Conservation (phyloP, 176 grass and related monocot genomes). For the Avena sativa region DNA sequence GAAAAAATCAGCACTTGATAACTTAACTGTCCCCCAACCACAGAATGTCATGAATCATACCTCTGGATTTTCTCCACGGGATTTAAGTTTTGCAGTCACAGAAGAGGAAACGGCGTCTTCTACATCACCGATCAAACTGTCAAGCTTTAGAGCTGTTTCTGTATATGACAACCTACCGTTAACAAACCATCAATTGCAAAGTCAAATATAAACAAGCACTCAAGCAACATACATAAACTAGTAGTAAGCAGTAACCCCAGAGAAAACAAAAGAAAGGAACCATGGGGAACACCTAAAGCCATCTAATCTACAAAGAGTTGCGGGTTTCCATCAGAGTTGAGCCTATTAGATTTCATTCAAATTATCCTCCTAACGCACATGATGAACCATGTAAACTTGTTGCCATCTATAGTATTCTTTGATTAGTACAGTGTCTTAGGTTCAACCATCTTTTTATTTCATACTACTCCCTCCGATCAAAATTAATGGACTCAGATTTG, state of each 20-base stretch:
- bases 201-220: constrained; percentile 38
- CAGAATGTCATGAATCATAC: constrained; percentile 54
- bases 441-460: neutral
- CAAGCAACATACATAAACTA: constrained; percentile 10
- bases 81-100: constrained; percentile 77
- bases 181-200: constrained; percentile 45
- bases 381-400: neutral
- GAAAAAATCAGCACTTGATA: constrained; percentile 38
- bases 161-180: constrained; percentile 54
- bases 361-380: neutral
- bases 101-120: constrained; percentile 84
- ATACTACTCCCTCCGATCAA: neutral
- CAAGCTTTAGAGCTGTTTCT: constrained; percentile 89
- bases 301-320: neutral
- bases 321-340: neutral
- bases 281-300: constrained; percentile 9
- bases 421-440: neutral
- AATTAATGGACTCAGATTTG: too few relatives aligned
- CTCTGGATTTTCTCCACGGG: constrained; percentile 54
- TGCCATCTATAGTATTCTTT: neutral
- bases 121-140: constrained; percentile 82
- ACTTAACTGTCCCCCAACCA: constrained; percentile 13
- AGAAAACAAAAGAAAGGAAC: constrained; percentile 14
- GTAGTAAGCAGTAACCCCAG: constrained; percentile 3
- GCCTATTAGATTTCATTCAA: constrained; percentile 16